A percentile compares a stretch with the other conserved stretches of the same genome.
Evolutionary conservation across 345 rosid genomes (phyloP).

Genomic region (Litchi chinensis): DNA sequence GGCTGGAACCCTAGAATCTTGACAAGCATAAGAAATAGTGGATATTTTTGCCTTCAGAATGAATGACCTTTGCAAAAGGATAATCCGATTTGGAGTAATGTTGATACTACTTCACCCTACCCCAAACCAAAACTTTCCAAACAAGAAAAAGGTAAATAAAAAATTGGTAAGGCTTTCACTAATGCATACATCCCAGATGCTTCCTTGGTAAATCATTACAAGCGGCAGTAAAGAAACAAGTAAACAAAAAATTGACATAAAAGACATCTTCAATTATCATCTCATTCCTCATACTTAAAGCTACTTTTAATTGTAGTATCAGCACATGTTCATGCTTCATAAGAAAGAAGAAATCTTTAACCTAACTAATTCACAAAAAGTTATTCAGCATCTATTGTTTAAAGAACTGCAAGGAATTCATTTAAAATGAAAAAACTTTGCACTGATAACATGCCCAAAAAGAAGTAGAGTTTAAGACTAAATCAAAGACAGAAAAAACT

Average conservation of each 20-base stretch:
- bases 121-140: not conserved
- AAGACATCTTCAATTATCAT: not conserved
- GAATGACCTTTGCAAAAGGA: not conserved
- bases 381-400: not conserved
- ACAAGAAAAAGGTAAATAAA: not conserved
- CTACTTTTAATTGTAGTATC: not conserved
- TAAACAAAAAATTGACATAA: not conserved
- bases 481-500: not conserved
- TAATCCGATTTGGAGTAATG: not conserved
- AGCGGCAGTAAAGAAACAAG: not conserved
- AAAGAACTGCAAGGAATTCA: not conserved
- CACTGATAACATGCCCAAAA: not conserved
- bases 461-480: not conserved
- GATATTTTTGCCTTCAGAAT: constrained; percentile 3
- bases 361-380: not conserved
- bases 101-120: not conserved
- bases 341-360: not conserved
- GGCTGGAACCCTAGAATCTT: constrained; percentile 1
- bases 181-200: not conserved
- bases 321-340: not conserved
- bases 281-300: not conserved
- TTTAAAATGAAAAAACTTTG: not conserved
- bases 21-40: not conserved
- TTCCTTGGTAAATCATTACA: not conserved
- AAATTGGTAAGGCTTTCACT: not conserved